Evolutionary conservation across 2,329 filamentous ascomycete species (phyloP).

Genomic region (Fusarium veterinarium): DNA sequence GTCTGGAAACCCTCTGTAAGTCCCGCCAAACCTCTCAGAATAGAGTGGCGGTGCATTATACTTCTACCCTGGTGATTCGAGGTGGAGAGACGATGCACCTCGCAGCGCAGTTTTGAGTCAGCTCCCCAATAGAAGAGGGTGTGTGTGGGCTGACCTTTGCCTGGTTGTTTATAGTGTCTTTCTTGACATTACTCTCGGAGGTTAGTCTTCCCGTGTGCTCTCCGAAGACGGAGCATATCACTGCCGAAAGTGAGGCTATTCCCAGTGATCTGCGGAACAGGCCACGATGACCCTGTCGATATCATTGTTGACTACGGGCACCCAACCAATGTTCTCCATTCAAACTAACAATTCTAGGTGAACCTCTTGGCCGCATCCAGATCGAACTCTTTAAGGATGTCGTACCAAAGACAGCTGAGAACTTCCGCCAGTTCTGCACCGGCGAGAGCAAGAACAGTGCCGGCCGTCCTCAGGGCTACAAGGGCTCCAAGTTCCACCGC

Average conservation of each 20-base stretch:
- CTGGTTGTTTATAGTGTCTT: slow-evolving; percentile 64
- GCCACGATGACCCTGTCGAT: neutral
- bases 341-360: slow-evolving; percentile 64
- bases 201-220: slow-evolving; percentile 54
- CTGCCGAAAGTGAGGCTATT: slow-evolving; percentile 33
- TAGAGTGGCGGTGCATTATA: slow-evolving; percentile 27
- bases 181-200: slow-evolving; percentile 83
- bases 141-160: slow-evolving; percentile 40
- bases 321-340: neutral
- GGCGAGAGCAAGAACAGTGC: slow-evolving; percentile 85
- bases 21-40: slow-evolving; percentile 19
- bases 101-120: slow-evolving; percentile 30
- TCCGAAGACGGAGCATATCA: slow-evolving; percentile 17
- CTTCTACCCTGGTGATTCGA: slow-evolving; percentile 21
- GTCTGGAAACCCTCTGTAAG: slow-evolving; percentile 62
- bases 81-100: slow-evolving; percentile 32
- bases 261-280: slow-evolving; percentile 11
- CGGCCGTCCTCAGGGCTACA: slow-evolving; percentile 90
- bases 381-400: slow-evolving; percentile 91
- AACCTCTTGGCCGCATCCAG: slow-evolving; percentile 86
- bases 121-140: slow-evolving; percentile 17
- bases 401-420: slow-evolving; percentile 90
- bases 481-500: slow-evolving; percentile 92
- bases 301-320: neutral
- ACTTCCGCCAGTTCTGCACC: slow-evolving; percentile 97